Evolutionary conservation across 768 basidiomycete genomes (phyloP), one percentile per base, ranked within the genome.

Genomic region (Kwoniella mangroviensis): DNA sequence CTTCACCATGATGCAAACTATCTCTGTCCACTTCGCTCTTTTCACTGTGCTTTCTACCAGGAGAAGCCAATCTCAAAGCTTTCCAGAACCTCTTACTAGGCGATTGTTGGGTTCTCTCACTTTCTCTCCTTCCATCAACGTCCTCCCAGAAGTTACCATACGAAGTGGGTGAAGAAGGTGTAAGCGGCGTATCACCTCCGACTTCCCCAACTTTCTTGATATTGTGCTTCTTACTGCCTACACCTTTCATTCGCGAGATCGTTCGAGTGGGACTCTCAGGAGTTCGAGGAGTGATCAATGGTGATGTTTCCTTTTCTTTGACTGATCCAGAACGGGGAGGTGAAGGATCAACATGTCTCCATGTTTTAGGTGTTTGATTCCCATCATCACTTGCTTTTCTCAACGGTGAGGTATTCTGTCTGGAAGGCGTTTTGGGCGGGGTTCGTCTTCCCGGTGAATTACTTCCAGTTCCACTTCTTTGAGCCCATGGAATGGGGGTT

Each of bases 401-500:
- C 4, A 22, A 55, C 19, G 51, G 34, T 26, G 24, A n/a, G 52
- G 15, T 19, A n/a, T 41, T 21, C 54, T 57, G 56, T 57, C 57
- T 42, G 7, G 66, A 60, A 40, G 66, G 58, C 10, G 66, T 67
- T 17, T 17, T 17, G 13, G 66, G 66, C 13, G 66, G 49, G 2
- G 58, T 43, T 24, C 45, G 42, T 42, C 13, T 49, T 10, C 40
- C 42, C 15, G 65, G 43, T 5, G 65, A 60, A 22, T 60, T 60
- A 7, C 15, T 42, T 60, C 58, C 58, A 13, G 1, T 28, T 28
- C 24, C 54, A 65, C 54, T 58, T 58, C 56, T 19, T 21, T 66
- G 59, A 43, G 59, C 67, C 67, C 67, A 68, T 3, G 67, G 67
- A 7, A 68, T 57, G 22, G 67, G 67, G 2, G 67, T 68, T 0